Evolutionary conservation across 2,329 filamentous ascomycete genomes (phyloP), one percentile per base, ranked within the genome.

Genomic region (Peltaster fructicola): DNA sequence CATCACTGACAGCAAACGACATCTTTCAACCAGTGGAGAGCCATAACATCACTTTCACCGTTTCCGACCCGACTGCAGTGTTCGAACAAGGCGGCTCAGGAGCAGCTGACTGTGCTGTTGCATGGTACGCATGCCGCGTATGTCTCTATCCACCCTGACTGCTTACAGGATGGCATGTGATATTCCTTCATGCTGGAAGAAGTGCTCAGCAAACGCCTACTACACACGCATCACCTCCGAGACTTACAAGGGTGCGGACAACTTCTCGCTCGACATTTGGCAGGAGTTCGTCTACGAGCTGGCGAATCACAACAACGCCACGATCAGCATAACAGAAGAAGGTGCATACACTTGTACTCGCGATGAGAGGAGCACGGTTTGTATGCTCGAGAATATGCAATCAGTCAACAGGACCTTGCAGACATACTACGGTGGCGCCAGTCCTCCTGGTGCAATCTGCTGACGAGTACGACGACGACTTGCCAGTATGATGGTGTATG

Each of bases 41-140:
- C 17, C 32, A 38, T 32, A 15, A 10, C 27, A 17, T 39, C 16
- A 29, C 16, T 24, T 39, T 38, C 33, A 33, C 30, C 14, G 28
- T 39, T 27, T 31, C 29, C 28, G 35, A 36, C 27, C 35, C 37
- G 6, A 22, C 30, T 14, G 33, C 33, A 10, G 33, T 34, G 8
- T 29, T 19, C 29, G 37, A 38, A 25, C 35, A 38, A 30, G 37
- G 35, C 19, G 30, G 34, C 11, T 15, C 21, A 7, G 18, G 18
- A 3, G 11, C 28, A 2, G 20, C 25, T 3, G 27, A 26, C n/a
- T 35, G 32, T 25, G 25, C 17, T 14, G 25, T 38, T 8, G n/a
- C 19, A 11, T 39, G 36, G 34, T 35, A n/a, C n/a, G n/a, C n/a
- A n/a, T n/a, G n/a, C n/a, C n/a, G n/a, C n/a, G n/a, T n/a, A n/a